A percentile compares a stretch with the other conserved stretches of the same genome.
Conservation (phyloP, 805 yeast genomes). For the Diddensiella transvaalensis region DNA sequence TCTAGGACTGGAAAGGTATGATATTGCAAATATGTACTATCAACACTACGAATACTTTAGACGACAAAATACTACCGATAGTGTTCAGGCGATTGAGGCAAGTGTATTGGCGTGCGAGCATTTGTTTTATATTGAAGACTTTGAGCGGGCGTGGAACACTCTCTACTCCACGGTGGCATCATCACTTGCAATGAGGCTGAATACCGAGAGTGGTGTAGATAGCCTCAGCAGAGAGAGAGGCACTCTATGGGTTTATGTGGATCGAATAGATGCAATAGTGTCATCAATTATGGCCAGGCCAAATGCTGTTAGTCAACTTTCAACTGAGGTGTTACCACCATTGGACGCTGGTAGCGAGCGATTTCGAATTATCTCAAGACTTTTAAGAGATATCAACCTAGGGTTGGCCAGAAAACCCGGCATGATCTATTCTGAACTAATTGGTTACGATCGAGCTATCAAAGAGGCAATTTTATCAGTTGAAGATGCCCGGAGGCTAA, state of each 20-base stretch:
- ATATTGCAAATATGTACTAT: background rate
- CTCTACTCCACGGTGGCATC: slow-evolving; percentile 1
- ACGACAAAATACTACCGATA: background rate
- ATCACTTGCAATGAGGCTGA: background rate
- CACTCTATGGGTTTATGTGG: slow-evolving; percentile 3
- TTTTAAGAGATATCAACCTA: background rate
- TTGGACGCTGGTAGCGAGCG: background rate
- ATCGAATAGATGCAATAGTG: background rate
- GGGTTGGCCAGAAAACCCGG: background rate
- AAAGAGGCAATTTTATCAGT: background rate
- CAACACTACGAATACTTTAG: background rate
- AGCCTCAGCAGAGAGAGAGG: slow-evolving; percentile 1
- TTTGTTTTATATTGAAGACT: background rate
- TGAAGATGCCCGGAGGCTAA: background rate
- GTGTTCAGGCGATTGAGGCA: slow-evolving; percentile 1
- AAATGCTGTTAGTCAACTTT: background rate
- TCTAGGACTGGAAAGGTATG: background rate
- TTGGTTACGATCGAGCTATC: background rate
- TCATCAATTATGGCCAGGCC: background rate
- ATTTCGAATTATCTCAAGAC: background rate
- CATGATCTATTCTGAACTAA: background rate
- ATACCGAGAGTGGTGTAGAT: background rate
- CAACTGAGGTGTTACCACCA: background rate
- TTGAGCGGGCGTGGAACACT: slow-evolving; percentile 1
- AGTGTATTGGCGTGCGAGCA: background rate